phyloP scores from a whole-genome alignment of 495 filamentous ascomycete species.

The Lepidopterella palustris region DNA sequence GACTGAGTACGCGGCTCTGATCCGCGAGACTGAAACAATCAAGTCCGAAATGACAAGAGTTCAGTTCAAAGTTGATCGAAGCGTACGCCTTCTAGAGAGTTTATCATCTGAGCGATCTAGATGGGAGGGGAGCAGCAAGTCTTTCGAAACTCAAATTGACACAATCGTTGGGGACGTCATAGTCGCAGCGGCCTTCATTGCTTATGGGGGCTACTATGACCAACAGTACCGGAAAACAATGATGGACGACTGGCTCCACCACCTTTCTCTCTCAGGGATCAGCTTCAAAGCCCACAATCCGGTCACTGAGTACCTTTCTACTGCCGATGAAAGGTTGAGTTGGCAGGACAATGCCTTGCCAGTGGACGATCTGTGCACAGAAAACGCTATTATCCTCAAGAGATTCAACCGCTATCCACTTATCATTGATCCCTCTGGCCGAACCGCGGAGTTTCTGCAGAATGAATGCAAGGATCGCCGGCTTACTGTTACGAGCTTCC shows the following conservation, averaged over 20 bases:
- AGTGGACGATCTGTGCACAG: constrained; percentile 97
- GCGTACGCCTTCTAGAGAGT: constrained; percentile 87
- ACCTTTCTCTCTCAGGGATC: constrained; percentile 84
- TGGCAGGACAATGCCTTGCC: constrained; percentile 96
- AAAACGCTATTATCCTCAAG: constrained; percentile 96
- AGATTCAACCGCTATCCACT: constrained; percentile 97
- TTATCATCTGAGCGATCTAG: constrained; percentile 84
- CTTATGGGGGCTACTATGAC: constrained; percentile 97
- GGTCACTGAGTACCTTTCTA: constrained; percentile 92
- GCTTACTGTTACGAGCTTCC: constrained; percentile 94
- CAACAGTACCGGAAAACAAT: constrained; percentile 96
- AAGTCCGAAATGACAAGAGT: constrained; percentile 94
- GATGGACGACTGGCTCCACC: constrained; percentile 94
- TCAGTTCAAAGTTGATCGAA: constrained; percentile 95
- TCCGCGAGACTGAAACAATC: constrained; percentile 95
- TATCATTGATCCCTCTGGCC: constrained; percentile 95
- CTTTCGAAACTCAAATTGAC: constrained; percentile 94
- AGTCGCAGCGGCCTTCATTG: constrained; percentile 90
- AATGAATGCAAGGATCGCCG: constrained; percentile 88
- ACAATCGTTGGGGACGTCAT: constrained; percentile 94
- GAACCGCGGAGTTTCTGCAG: constrained; percentile 89
- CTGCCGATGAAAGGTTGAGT: constrained; percentile 84
- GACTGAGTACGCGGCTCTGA: constrained; percentile 88
- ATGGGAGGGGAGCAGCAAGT: constrained; percentile 96
- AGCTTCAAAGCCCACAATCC: constrained; percentile 89